phyloP scores from a whole-genome alignment of 2,329 filamentous ascomycete species.

The Fusarium goolgardi region DNA sequence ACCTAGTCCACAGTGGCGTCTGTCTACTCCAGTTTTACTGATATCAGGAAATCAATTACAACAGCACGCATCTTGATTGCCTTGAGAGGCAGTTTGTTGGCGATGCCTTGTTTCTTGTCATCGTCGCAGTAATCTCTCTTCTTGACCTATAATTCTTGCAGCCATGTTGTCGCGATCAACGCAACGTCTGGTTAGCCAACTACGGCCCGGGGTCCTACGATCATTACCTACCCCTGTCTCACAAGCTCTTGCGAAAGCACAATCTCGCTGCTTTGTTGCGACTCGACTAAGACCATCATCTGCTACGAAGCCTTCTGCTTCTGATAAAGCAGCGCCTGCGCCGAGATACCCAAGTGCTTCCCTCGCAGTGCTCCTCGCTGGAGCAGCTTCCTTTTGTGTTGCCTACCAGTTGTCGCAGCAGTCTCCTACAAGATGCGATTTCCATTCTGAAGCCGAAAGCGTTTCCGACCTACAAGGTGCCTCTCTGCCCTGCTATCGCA shows the following conservation, averaged over 20 bases:
- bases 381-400: slow-evolving; percentile 35
- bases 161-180: slow-evolving; percentile 35
- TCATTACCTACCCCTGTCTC: slow-evolving; percentile 10
- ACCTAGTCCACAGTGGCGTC: slow-evolving; percentile 26
- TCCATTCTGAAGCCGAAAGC: slow-evolving; percentile 1
- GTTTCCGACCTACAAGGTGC: slow-evolving; percentile 51
- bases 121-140: not conserved
- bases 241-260: slow-evolving; percentile 20
- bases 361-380: slow-evolving; percentile 24
- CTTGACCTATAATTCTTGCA: slow-evolving; percentile 1
- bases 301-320: not conserved
- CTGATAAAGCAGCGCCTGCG: not conserved
- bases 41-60: slow-evolving; percentile 4
- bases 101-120: slow-evolving; percentile 20
- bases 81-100: slow-evolving; percentile 5
- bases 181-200: slow-evolving; percentile 23
- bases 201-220: slow-evolving; percentile 13
- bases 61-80: not conserved
- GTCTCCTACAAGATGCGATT: slow-evolving; percentile 39
- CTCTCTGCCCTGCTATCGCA: slow-evolving; percentile 60
- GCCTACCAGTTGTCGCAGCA: slow-evolving; percentile 37
- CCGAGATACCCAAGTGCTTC: slow-evolving; percentile 12
- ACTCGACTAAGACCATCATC: slow-evolving; percentile 6
- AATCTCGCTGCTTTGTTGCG: slow-evolving; percentile 26
- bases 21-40: slow-evolving; percentile 7